A percentile compares a stretch with the other conserved stretches of the same genome.
These are phyloP conservation scores for Coemansia sp. DNA, from an alignment of 192 early-diverging fungal species.

Conservation along the genomic window DNA sequence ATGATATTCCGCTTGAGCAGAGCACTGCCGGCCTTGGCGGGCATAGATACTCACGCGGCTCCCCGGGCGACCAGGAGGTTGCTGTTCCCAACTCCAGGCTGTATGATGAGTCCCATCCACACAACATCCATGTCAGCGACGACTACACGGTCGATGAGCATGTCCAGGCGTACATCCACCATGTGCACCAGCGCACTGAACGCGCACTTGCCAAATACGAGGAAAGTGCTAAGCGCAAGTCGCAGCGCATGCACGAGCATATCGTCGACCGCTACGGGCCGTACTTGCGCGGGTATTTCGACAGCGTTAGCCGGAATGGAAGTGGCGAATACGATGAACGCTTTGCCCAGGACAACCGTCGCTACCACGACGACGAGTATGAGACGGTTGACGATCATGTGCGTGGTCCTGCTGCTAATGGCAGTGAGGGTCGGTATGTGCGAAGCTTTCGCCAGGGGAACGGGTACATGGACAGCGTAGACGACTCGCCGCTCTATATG, in stretches of 20 bases:
- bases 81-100: slow-evolving; percentile 15
- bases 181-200: slow-evolving; percentile 46
- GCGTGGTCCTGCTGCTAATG: not conserved
- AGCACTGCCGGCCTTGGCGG: slow-evolving; percentile 15
- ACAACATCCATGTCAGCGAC: slow-evolving; percentile 6
- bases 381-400: not conserved
- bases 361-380: slow-evolving; percentile 17
- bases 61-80: slow-evolving; percentile 26
- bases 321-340: slow-evolving; percentile 12
- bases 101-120: not conserved
- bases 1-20: slow-evolving; percentile 31
- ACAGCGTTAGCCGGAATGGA: slow-evolving; percentile 15
- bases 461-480: slow-evolving; percentile 13
- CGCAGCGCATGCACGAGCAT: slow-evolving; percentile 49
- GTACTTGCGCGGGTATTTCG: slow-evolving; percentile 42
- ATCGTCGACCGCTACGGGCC: slow-evolving; percentile 48
- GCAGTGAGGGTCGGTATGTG: not conserved
- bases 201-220: slow-evolving; percentile 47
- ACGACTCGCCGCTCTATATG: slow-evolving; percentile 10
- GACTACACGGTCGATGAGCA: slow-evolving; percentile 44
- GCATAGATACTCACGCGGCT: not conserved
- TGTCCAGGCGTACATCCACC: slow-evolving; percentile 50
- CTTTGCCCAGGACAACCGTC: not conserved
- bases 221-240: slow-evolving; percentile 41
- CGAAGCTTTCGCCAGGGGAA: slow-evolving; percentile 12